Evolutionary conservation across 106 monocot genomes (phyloP).

Genomic region (Dactylorhiza incarnata): DNA sequence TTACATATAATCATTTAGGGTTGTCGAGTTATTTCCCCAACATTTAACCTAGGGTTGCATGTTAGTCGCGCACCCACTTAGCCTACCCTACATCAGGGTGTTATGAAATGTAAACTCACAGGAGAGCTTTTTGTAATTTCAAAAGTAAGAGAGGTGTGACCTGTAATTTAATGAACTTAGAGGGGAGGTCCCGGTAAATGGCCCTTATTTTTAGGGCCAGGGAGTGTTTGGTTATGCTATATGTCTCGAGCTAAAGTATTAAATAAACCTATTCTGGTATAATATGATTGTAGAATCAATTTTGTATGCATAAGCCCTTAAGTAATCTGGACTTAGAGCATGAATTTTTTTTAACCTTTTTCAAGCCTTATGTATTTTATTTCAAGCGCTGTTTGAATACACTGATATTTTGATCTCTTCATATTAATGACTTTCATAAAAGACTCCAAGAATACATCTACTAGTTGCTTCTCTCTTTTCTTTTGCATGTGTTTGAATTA

Average conservation of each 20-base stretch:
- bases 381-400: too few relatives aligned
- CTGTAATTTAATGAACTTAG: too few relatives aligned
- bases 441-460: not conserved
- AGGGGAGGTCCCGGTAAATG: too few relatives aligned
- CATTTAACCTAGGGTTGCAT: too few relatives aligned
- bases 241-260: not conserved
- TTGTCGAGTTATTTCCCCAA: too few relatives aligned
- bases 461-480: not conserved
- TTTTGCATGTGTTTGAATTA: not conserved
- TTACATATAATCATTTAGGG: too few relatives aligned
- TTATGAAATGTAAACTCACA: too few relatives aligned
- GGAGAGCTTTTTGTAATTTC: too few relatives aligned
- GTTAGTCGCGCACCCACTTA: too few relatives aligned
- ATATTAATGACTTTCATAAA: not conserved
- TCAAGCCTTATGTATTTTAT: not conserved
- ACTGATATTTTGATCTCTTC: not conserved
- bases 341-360: not conserved
- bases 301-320: not conserved
- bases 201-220: too few relatives aligned
- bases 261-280: not conserved
- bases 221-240: not conserved
- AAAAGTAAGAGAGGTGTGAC: too few relatives aligned
- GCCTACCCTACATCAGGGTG: too few relatives aligned
- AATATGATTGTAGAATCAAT: not conserved
- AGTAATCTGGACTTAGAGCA: not conserved